Percentiles rank a stretch among this genome's conserved stretches.
phyloP scores from a whole-genome alignment of 2,329 filamentous ascomycete species.

The Paramyrothecium roridum region DNA sequence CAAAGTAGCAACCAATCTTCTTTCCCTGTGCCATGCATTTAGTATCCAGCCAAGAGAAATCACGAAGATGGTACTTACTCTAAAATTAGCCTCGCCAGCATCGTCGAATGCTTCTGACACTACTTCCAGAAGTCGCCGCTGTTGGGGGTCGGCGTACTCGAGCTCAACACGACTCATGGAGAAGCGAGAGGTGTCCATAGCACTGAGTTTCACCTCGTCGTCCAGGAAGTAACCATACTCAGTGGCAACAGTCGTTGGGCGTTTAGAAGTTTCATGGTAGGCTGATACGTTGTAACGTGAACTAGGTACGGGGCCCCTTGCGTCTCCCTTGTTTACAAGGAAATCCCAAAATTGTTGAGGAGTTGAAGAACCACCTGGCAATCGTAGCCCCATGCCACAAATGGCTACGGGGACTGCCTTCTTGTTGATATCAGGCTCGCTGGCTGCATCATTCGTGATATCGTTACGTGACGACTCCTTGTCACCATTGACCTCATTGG shows the following conservation, averaged over 20 bases:
- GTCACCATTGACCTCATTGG: too few relatives aligned
- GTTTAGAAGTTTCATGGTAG: background rate
- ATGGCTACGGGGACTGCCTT: conserved; percentile 18
- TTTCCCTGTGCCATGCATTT: too few relatives aligned
- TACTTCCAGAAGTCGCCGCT: background rate
- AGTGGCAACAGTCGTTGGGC: conserved; percentile 2
- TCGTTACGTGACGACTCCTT: too few relatives aligned
- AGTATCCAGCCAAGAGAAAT: too few relatives aligned
- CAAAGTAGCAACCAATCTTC: too few relatives aligned
- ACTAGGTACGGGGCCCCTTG: conserved; percentile 11
- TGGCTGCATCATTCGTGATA: too few relatives aligned
- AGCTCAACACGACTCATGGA: conserved; percentile 7
- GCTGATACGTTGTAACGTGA: background rate
- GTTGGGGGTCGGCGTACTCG: background rate
- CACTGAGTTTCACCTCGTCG: conserved; percentile 8
- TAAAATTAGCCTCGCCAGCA: background rate
- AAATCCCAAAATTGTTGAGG: conserved; percentile 21
- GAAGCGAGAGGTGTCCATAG: conserved; percentile 22
- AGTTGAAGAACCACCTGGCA: conserved; percentile 19
- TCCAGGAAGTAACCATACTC: conserved; percentile 14
- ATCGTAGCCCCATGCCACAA: conserved; percentile 20
- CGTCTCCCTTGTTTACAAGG: conserved; percentile 18
- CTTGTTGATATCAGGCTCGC: background rate
- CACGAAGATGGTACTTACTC: background rate
- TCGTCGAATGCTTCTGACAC: background rate